Evolutionary conservation across 495 filamentous ascomycete genomes (phyloP).

Genomic region (Wilcoxina mikolae): DNA sequence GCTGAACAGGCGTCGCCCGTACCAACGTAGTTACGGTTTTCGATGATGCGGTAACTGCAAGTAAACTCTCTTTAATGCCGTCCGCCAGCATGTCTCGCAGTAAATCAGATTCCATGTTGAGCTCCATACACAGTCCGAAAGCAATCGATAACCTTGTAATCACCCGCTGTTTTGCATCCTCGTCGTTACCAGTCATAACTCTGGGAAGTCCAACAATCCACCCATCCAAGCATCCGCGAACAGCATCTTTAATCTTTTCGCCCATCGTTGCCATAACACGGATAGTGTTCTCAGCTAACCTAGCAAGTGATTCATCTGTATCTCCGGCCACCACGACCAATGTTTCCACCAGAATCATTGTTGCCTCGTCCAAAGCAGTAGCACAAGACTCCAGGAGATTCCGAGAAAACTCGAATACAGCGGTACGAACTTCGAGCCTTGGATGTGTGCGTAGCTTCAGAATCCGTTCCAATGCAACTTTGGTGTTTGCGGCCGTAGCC

Average conservation of each 20-base stretch:
- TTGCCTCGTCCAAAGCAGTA: conserved; percentile 53
- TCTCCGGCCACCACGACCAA: conserved; percentile 55
- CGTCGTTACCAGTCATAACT: conserved; percentile 72
- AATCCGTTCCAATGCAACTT: conserved; percentile 65
- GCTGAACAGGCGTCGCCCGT: background rate
- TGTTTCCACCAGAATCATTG: conserved; percentile 61
- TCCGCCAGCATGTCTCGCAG: conserved; percentile 52
- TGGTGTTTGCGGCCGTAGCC: conserved; percentile 68
- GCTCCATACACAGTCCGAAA: conserved; percentile 49
- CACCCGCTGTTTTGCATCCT: conserved; percentile 53
- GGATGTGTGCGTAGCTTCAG: conserved; percentile 64
- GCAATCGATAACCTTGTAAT: conserved; percentile 60
- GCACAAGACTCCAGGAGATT: conserved; percentile 63
- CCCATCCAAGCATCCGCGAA: conserved; percentile 59
- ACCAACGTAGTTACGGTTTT: background rate
- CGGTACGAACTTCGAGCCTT: conserved; percentile 50
- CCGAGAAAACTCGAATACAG: conserved; percentile 54
- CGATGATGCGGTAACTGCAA: conserved; percentile 11
- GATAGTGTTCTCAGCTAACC: conserved; percentile 34
- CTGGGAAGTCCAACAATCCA: conserved; percentile 72
- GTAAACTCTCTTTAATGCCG: conserved; percentile 47
- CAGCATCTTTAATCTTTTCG: conserved; percentile 44
- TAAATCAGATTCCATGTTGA: conserved; percentile 52
- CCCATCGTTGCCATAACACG: conserved; percentile 49
- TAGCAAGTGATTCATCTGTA: conserved; percentile 31